Conservation (phyloP, 169 alveolate genomes). For the Plasmodium vivax region DNA sequence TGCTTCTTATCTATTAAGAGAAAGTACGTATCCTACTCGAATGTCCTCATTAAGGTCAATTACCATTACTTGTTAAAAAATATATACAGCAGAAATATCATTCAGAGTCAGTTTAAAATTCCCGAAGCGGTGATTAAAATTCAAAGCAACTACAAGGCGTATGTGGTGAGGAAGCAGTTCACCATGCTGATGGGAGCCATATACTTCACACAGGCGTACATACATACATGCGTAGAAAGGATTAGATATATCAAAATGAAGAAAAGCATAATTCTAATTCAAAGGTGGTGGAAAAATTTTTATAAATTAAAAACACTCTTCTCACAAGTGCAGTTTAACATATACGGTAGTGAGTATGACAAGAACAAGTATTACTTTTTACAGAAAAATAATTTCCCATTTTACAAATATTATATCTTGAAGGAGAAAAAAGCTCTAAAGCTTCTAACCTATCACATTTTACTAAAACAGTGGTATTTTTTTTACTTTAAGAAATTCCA, state of each 20-base stretch:
- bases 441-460: constrained; percentile 58
- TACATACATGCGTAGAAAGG: constrained; percentile 46
- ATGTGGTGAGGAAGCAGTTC: constrained; percentile 60
- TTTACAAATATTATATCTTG: constrained; percentile 59
- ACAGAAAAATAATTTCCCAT: constrained; percentile 62
- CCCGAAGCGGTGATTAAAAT: constrained; percentile 70
- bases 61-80: constrained; percentile 70
- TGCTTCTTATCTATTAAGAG: constrained; percentile 72
- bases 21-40: constrained; percentile 43
- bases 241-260: constrained; percentile 31
- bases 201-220: constrained; percentile 73
- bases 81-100: constrained; percentile 37
- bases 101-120: constrained; percentile 44
- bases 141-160: constrained; percentile 58
- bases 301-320: constrained; percentile 38
- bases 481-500: constrained; percentile 67
- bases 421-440: constrained; percentile 70
- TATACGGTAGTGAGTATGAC: constrained; percentile 48
- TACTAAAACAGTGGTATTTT: constrained; percentile 74
- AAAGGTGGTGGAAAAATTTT: constrained; percentile 70
- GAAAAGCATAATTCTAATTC: constrained; percentile 44
- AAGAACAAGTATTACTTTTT: constrained; percentile 54
- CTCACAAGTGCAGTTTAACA: constrained; percentile 15
- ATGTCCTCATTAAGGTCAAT: constrained; percentile 42
- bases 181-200: constrained; percentile 42